phyloP scores from a whole-genome alignment of 108 stramenopile genomes.

The Heterococcus sp. region DNA sequence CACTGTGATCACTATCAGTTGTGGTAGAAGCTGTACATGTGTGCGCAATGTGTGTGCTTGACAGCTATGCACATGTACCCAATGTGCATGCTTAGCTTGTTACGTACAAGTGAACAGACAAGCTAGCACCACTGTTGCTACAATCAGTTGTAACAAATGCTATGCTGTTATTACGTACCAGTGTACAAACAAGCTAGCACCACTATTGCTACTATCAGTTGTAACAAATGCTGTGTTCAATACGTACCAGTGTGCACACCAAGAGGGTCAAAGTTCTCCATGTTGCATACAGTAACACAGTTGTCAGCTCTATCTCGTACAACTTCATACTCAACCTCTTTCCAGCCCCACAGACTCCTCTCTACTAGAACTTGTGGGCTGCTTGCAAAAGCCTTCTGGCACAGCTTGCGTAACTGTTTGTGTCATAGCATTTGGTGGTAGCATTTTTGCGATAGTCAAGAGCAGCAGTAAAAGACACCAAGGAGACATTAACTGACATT shows the following conservation, averaged over 20 bases:
- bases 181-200: no score
- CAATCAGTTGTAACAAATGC: no score
- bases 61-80: no score
- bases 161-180: no score
- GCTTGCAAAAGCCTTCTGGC: conserved; percentile 75
- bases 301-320: conserved; percentile 60
- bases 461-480: neutral
- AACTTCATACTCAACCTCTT: conserved; percentile 96
- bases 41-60: no score
- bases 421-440: neutral
- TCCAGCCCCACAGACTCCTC: conserved; percentile 94
- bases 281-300: conserved; percentile 98
- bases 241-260: conserved; percentile 19
- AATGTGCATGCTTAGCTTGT: no score
- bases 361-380: conserved; percentile 94
- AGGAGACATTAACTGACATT: neutral
- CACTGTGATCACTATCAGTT: no score
- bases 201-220: no score
- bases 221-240: no score
- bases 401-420: conserved; percentile 68
- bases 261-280: conserved; percentile 69
- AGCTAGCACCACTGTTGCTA: no score
- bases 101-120: no score
- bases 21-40: no score
- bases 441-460: neutral